Conservation (phyloP, 805 yeast genomes). For the Candida golubevii region DNA sequence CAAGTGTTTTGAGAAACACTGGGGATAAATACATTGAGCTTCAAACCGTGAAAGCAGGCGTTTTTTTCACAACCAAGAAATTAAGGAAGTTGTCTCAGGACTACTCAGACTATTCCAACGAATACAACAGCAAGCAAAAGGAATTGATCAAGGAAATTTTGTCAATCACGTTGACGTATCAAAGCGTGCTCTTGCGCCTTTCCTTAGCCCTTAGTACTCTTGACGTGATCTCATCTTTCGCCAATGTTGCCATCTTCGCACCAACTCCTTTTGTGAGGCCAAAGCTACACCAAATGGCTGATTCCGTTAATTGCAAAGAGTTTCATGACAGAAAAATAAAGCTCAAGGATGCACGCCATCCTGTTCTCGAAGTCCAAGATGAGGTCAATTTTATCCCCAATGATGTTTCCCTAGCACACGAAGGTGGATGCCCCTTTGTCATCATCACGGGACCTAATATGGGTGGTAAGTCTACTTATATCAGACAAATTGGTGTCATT, state of each 20-base stretch:
- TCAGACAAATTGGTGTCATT: constrained; percentile 84
- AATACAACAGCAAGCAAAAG: constrained; percentile 72
- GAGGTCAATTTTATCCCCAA: constrained; percentile 88
- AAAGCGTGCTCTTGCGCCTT: constrained; percentile 69
- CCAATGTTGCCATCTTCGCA: constrained; percentile 74
- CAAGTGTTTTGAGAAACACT: constrained; percentile 65
- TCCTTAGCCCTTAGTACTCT: constrained; percentile 62
- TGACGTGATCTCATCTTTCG: constrained; percentile 83
- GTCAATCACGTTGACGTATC: constrained; percentile 73
- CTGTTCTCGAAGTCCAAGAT: constrained; percentile 90
- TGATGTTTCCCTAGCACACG: constrained; percentile 63
- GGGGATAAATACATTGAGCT: constrained; percentile 64
- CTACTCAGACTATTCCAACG: constrained; percentile 53
- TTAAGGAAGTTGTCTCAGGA: constrained; percentile 58
- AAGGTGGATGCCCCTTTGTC: constrained; percentile 53
- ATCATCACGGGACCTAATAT: constrained; percentile 95
- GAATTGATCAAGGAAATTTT: constrained; percentile 81
- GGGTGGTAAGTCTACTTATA: constrained; percentile 96
- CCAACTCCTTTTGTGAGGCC: constrained; percentile 82
- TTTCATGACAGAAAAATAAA: constrained; percentile 43
- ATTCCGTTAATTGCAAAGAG: constrained; percentile 17
- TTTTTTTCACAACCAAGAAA: constrained; percentile 74
- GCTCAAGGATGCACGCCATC: constrained; percentile 83
- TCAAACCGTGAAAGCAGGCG: constrained; percentile 93
- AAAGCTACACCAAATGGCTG: constrained; percentile 51